Evolutionary conservation across 768 basidiomycete species (phyloP), one percentile per base, ranked within the genome.

Genomic region (Tulasnella calospora): DNA sequence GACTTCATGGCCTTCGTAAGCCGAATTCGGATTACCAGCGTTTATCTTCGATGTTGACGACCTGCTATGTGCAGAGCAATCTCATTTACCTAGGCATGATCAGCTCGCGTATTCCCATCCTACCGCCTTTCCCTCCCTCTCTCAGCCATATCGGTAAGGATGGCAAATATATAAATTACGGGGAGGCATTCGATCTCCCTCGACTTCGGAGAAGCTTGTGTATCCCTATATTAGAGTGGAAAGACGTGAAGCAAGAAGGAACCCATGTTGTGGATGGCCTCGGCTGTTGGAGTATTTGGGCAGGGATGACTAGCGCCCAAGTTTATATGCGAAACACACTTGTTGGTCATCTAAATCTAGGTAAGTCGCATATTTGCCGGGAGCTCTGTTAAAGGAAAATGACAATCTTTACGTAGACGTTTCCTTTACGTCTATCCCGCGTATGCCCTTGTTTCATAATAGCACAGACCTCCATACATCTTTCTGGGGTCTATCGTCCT

Each of bases 221-320:
- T n/a, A 83, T 81, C 55, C 87, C 89, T 0, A 82, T 92, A 19
- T 82, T 91, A 5, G 90, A 91, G 83, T 92, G 90, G 90, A 85
- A 87, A 71, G 87, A 91, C 79, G 87, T 92, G 71, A 92, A 92
- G 82, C 84, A 88, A 76, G 81, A 82, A 23, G 80, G 81, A 74
- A 47, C 61, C 33, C 57, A 27, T 21, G 76, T 76, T 40, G 82
- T 33, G 51, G 87, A 87, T 17, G 85, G 82, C 30, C 35, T 83
- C 23, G 86, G 79, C 40, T 87, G 87, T 79, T 87, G 87, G 87
- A 85, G 84, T 80, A 79, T 85, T 9, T 87, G 87, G 87, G 84
- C 85, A 40, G 71, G 71, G 71, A 72, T 44, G 41, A 72, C 36
- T 0, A 44, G 33, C 23, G n/a, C 17, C 21, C 27, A 30, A n/a